Percentiles rank a stretch among this genome's conserved stretches.
Conservation (phyloP, 108 stramenopile genomes). For the Pelagomonas calceolata region DNA sequence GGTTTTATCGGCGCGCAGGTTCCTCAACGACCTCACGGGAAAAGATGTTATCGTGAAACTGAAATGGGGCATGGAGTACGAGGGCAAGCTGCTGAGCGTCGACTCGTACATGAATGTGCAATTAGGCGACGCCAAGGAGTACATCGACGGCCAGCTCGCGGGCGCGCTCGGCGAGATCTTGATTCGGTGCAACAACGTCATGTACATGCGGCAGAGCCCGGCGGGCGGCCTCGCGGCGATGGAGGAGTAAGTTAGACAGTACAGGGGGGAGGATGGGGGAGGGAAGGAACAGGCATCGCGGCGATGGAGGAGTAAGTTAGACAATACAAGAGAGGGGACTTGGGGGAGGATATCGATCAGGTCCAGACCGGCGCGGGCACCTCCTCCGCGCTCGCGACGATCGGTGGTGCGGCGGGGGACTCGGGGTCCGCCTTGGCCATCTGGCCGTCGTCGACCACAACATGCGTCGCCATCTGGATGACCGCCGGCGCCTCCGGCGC, state of each 20-base stretch:
- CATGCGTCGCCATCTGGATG: no score
- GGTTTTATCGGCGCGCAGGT: no score
- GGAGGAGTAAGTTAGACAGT: background rate
- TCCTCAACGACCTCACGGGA: slow-evolving; percentile 28
- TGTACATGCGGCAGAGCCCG: slow-evolving; percentile 72
- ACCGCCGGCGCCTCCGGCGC: no score
- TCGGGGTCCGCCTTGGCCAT: no score
- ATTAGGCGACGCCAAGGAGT: slow-evolving; percentile 80
- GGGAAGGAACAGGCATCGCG: no score
- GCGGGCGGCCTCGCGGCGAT: slow-evolving; percentile 20
- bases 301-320: background rate
- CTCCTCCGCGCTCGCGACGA: no score
- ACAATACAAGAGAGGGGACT: no score
- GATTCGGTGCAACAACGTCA: slow-evolving; percentile 95
- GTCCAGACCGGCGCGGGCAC: no score
- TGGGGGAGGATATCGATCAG: no score
- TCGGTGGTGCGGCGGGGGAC: no score
- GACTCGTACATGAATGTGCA: slow-evolving; percentile 98
- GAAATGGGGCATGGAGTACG: slow-evolving; percentile 98
- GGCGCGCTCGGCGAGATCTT: slow-evolving; percentile 90
- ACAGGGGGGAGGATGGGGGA: no score
- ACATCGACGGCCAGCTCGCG: slow-evolving; percentile 81
- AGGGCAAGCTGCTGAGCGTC: slow-evolving; percentile 71
- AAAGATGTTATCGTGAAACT: slow-evolving; percentile 83
- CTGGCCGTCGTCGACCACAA: no score